Conservation (phyloP, 441 rosid genomes). For the Syzygium syzygioides region DNA sequence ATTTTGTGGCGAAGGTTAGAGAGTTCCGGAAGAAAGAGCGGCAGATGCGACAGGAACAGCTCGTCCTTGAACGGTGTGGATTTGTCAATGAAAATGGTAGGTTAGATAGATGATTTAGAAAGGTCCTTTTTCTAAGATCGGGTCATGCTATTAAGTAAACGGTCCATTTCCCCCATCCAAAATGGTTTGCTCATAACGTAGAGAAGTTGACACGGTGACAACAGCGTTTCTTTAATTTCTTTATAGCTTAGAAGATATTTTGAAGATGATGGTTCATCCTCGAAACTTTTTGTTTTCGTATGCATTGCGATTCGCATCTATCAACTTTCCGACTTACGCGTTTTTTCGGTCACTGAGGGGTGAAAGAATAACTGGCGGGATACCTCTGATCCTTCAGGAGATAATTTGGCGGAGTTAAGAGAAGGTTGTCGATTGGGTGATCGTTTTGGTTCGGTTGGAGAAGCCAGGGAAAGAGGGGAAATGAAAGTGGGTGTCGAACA, state of each 20-base stretch:
- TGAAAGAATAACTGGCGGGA: neutral
- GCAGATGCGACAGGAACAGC: neutral
- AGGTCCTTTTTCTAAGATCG: no score
- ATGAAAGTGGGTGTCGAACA: neutral
- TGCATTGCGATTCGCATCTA: neutral
- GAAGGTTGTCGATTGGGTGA: neutral
- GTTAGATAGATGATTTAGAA: neutral
- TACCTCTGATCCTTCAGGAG: neutral
- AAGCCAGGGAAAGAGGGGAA: neutral
- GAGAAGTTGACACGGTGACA: neutral
- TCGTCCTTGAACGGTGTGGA: neutral
- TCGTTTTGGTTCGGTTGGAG: neutral
- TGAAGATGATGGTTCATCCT: neutral
- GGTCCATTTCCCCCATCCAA: neutral
- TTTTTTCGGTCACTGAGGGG: fast-evolving
- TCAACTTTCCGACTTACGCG: no score
- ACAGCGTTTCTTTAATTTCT: fast-evolving
- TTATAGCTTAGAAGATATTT: neutral
- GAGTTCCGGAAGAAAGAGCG: neutral
- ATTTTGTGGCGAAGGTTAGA: neutral
- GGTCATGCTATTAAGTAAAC: neutral
- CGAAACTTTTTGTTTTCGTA: neutral
- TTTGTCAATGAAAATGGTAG: neutral
- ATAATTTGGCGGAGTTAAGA: neutral
- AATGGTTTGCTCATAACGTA: neutral